Evolutionary conservation across 2,329 filamentous ascomycete species (phyloP).

Genomic region (Pseudogymnoascus sp.): DNA sequence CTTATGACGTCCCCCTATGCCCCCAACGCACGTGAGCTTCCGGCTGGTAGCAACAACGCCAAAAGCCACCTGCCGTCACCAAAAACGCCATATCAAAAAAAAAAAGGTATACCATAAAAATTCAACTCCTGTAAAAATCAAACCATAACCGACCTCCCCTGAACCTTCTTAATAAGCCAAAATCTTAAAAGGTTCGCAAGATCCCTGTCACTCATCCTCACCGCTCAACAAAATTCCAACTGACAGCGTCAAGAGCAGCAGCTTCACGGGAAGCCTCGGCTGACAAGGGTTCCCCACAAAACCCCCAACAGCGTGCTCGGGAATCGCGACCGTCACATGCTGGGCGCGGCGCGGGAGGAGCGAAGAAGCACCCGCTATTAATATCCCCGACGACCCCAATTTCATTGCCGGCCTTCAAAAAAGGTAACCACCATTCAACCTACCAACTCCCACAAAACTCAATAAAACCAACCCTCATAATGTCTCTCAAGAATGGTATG

Average conservation of each 20-base stretch:
- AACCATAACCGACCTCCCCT: not conserved
- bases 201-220: not conserved
- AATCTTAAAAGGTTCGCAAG: not conserved
- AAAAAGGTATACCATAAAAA: not conserved
- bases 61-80: not conserved
- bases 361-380: not conserved
- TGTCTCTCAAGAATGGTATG: constrained; percentile 67
- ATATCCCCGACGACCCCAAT: not conserved
- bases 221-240: not conserved
- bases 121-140: not conserved
- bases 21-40: not conserved
- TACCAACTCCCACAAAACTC: not conserved
- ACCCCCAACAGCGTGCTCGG: not conserved
- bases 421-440: not conserved
- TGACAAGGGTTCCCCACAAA: constrained; percentile 7
- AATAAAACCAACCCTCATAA: constrained; percentile 26
- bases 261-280: not conserved
- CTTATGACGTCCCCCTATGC: not conserved
- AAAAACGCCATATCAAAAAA: not conserved
- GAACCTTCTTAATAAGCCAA: not conserved
- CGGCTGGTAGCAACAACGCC: not conserved
- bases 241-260: not conserved
- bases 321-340: constrained; percentile 2
- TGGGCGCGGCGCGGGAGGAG: not conserved
- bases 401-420: not conserved